A percentile compares a stretch with the other conserved stretches of the same genome.
Conservation (phyloP, 352 stramenopile species). For the Phytopythium aichiense region DNA sequence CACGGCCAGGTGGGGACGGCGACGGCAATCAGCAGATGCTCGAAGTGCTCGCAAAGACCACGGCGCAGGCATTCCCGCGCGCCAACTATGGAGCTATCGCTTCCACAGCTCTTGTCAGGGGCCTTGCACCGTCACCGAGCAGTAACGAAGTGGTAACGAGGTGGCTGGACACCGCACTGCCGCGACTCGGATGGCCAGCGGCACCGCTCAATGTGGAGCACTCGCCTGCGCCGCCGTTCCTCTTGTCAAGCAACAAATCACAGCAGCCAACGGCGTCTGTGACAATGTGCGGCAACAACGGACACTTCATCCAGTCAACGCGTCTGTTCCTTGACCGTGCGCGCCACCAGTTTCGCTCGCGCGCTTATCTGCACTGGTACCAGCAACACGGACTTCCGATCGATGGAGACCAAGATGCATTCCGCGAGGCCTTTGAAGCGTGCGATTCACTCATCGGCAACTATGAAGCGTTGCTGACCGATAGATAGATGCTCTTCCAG, state of each 20-base stretch:
- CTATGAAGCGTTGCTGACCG: slow-evolving; percentile 32
- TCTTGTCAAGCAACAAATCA: slow-evolving; percentile 1
- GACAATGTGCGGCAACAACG: slow-evolving; percentile 50
- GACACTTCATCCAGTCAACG: slow-evolving; percentile 33
- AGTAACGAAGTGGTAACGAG: slow-evolving; percentile 5
- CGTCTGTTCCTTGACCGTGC: slow-evolving; percentile 38
- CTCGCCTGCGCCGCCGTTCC: slow-evolving; percentile 17
- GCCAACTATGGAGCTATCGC: slow-evolving; percentile 12
- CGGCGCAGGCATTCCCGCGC: slow-evolving; percentile 19
- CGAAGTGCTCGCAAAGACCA: slow-evolving; percentile 19
- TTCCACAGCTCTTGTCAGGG: slow-evolving; percentile 23
- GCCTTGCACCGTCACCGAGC: slow-evolving; percentile 8
- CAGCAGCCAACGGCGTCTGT: slow-evolving; percentile 23
- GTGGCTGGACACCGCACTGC: slow-evolving; percentile 15
- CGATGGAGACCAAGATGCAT: slow-evolving; percentile 34
- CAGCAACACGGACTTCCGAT: slow-evolving; percentile 40
- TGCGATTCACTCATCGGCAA: slow-evolving; percentile 30
- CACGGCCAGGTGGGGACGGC: slow-evolving; percentile 3
- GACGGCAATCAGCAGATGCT: slow-evolving; percentile 13
- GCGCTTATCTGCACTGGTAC: slow-evolving; percentile 61
- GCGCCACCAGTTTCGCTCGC: slow-evolving; percentile 36
- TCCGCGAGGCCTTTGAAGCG: slow-evolving; percentile 38
- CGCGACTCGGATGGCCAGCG: slow-evolving; percentile 19
- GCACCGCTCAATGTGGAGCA: slow-evolving; percentile 11
- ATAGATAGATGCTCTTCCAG: neutral